These are phyloP conservation scores for Cyphellophora attinorum DNA, from an alignment of 2,329 filamentous ascomycete species.

Conservation along the genomic window DNA sequence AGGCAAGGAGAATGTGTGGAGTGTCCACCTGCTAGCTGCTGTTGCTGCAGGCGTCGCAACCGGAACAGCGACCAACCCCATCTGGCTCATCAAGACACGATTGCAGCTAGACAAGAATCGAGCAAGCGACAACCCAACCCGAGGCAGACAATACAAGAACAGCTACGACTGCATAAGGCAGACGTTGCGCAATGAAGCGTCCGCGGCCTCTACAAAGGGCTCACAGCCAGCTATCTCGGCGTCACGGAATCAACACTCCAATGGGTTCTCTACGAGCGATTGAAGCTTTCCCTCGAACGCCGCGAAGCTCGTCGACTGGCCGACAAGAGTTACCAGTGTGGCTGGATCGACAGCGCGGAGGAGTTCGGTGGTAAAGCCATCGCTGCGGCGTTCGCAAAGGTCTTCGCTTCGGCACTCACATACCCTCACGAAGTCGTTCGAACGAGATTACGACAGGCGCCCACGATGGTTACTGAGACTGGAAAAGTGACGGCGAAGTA, in stretches of 20 bases:
- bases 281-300: constrained; percentile 64
- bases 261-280: constrained; percentile 89
- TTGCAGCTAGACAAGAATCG: constrained; percentile 84
- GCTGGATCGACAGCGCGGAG: constrained; percentile 63
- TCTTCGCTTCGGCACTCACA: constrained; percentile 71
- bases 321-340: constrained; percentile 53
- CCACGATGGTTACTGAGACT: constrained; percentile 65
- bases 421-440: constrained; percentile 90
- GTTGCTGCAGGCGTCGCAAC: constrained; percentile 73
- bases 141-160: constrained; percentile 67
- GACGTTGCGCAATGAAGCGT: constrained; percentile 69
- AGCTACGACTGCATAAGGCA: constrained; percentile 80
- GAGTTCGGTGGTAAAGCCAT: constrained; percentile 70
- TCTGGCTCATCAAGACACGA: constrained; percentile 92
- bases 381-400: constrained; percentile 74
- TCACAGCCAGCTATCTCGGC: constrained; percentile 85
- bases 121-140: constrained; percentile 46
- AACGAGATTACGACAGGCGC: constrained; percentile 75
- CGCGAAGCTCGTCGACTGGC: constrained; percentile 50
- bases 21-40: constrained; percentile 68
- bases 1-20: constrained; percentile 30
- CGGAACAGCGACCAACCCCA: constrained; percentile 85
- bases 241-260: constrained; percentile 85
- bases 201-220: constrained; percentile 73
- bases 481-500: constrained; percentile 64